These are phyloP conservation scores for Gamsiella multidivaricata DNA, from an alignment of 192 early-diverging fungal genomes.

Conservation along the genomic window DNA sequence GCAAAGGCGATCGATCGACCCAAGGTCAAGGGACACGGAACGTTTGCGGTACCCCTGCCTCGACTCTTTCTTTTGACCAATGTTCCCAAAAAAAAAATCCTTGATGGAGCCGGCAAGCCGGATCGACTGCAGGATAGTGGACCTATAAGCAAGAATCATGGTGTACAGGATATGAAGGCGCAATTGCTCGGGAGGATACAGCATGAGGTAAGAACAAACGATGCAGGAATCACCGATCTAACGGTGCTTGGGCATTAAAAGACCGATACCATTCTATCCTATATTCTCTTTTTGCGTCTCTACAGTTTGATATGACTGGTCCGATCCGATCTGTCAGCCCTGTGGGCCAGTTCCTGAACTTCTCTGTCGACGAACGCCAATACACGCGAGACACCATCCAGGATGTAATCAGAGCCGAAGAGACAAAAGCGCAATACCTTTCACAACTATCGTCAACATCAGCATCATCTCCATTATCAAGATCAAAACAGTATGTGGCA, in stretches of 20 bases:
- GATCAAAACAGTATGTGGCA: not conserved
- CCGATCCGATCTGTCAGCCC: conserved; percentile 61
- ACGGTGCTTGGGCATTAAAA: too few relatives aligned
- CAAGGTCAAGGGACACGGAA: conserved; percentile 47
- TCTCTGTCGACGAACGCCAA: conserved; percentile 64
- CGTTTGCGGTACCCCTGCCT: conserved; percentile 45
- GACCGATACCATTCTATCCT: too few relatives aligned
- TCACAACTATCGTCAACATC: not conserved
- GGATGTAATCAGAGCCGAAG: conserved; percentile 59
- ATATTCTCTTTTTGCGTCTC: not conserved
- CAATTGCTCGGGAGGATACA: conserved; percentile 11
- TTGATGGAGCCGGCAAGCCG: not conserved
- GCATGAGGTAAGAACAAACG: conserved; percentile 7
- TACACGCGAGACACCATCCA: conserved; percentile 63
- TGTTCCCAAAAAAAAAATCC: conserved; percentile 10
- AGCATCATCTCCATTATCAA: not conserved
- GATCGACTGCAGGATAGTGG: not conserved
- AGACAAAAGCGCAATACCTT: conserved; percentile 6
- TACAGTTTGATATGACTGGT: conserved; percentile 17
- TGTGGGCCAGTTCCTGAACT: conserved; percentile 75
- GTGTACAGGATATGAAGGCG: conserved; percentile 4
- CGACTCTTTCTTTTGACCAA: conserved; percentile 23
- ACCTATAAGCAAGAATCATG: not conserved
- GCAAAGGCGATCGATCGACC: conserved; percentile 44
- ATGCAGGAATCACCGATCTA: too few relatives aligned